A percentile compares a stretch with the other conserved stretches of the same genome.
These are phyloP conservation scores for Curvularia sp. DNA, from an alignment of 2,329 filamentous ascomycete genomes.

Conservation along the genomic window DNA sequence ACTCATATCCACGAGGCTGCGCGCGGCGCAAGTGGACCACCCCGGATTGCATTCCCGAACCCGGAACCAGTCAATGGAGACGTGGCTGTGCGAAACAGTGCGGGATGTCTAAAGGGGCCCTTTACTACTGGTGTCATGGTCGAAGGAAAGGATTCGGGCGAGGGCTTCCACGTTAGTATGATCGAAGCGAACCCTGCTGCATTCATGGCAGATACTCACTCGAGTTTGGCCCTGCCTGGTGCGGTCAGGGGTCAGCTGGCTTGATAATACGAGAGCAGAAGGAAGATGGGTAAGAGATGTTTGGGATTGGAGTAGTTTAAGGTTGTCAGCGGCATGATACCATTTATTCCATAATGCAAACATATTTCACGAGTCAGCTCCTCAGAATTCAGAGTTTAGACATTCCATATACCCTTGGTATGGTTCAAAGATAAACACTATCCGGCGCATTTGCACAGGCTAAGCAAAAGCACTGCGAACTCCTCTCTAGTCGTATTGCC, in stretches of 20 bases:
- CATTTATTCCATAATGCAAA: background rate
- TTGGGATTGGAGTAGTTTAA: background rate
- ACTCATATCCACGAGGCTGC: conserved; percentile 64
- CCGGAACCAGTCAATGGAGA: conserved; percentile 27
- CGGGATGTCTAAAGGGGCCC: conserved; percentile 36
- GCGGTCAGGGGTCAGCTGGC: conserved; percentile 60
- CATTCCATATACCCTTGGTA: background rate
- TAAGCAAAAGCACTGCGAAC: too few relatives aligned
- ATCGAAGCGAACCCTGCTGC: conserved; percentile 60
- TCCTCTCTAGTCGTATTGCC: background rate
- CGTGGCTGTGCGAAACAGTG: conserved; percentile 28
- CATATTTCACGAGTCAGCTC: background rate
- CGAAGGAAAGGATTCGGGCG: conserved; percentile 56
- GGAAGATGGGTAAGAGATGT: background rate
- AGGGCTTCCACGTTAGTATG: conserved; percentile 59
- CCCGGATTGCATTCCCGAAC: conserved; percentile 51
- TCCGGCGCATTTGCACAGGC: too few relatives aligned
- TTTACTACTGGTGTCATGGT: conserved; percentile 47
- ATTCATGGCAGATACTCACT: conserved; percentile 64
- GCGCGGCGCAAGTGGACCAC: conserved; percentile 58
- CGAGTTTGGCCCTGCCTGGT: conserved; percentile 60
- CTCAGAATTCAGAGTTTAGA: background rate
- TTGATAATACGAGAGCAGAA: conserved; percentile 2
- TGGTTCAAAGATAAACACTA: background rate
- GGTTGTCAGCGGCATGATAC: background rate